These are phyloP conservation scores for Samsoniella hepiali DNA, from an alignment of 2,329 filamentous ascomycete species.

Conservation along the genomic window DNA sequence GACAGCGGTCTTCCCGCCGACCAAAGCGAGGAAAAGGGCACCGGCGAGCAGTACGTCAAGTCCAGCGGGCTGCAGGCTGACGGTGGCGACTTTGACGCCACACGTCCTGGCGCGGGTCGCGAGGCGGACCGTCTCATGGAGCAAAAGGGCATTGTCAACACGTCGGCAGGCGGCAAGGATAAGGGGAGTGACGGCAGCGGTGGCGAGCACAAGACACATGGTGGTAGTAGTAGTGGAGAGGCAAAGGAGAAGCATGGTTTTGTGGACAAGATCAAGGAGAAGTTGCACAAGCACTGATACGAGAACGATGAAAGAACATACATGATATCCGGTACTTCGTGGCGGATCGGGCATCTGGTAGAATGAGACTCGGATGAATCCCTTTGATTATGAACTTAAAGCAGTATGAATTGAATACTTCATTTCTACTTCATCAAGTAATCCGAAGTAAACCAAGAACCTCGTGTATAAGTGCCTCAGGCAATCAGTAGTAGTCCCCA, in stretches of 20 bases:
- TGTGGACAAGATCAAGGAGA: constrained; percentile 19
- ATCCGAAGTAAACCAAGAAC: too few relatives aligned
- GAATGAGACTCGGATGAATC: not conserved
- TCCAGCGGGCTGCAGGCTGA: constrained; percentile 59
- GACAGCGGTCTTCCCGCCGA: constrained; percentile 27
- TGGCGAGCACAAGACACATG: not conserved
- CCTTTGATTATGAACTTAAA: not conserved
- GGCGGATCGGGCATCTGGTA: not conserved
- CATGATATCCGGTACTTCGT: not conserved
- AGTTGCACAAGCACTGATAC: constrained; percentile 19
- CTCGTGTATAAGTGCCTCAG: not conserved
- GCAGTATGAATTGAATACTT: not conserved
- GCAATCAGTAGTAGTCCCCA: not conserved
- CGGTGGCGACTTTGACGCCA: constrained; percentile 65
- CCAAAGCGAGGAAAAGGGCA: constrained; percentile 38
- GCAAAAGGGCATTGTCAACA: constrained; percentile 28
- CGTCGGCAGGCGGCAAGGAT: not conserved
- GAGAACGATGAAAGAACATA: not conserved
- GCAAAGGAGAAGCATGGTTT: constrained; percentile 18
- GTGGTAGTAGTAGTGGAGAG: not conserved
- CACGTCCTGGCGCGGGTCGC: constrained; percentile 59
- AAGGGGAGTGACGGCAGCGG: not conserved
- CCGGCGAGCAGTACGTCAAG: constrained; percentile 56
- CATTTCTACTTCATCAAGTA: too few relatives aligned
- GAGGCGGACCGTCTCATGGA: constrained; percentile 58